phyloP scores from a whole-genome alignment of 192 early-diverging fungal genomes.

The Rhizophagus prolifer region DNA sequence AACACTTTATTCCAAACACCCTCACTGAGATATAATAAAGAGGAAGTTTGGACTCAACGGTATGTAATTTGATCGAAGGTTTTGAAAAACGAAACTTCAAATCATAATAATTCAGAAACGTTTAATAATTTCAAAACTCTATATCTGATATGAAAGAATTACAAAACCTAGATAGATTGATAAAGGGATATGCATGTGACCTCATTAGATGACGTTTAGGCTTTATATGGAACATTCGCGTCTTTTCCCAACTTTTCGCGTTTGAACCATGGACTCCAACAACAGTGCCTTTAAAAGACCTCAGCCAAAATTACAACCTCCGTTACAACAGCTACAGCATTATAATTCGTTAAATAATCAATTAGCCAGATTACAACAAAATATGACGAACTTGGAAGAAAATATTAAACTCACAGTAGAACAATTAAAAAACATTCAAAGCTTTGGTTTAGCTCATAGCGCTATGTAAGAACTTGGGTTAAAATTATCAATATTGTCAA shows the following conservation, averaged over 20 bases:
- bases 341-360: conserved; percentile 8
- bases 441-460: conserved; percentile 12
- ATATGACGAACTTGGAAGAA: conserved; percentile 9
- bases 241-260: not conserved
- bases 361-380: conserved; percentile 1
- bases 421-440: conserved; percentile 19
- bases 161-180: not conserved
- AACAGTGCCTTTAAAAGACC: not conserved
- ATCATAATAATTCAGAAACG: not conserved
- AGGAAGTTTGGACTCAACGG: not conserved
- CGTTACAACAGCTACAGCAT: not conserved
- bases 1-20: not conserved
- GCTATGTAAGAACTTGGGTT: conserved; percentile 1
- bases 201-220: too few species aligned
- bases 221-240: not conserved
- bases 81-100: not conserved
- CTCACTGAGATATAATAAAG: not conserved
- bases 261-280: not conserved
- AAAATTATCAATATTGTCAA: not conserved
- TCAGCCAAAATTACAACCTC: not conserved
- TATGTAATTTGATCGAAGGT: not conserved
- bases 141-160: not conserved
- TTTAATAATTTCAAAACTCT: not conserved
- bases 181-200: not conserved
- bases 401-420: conserved; percentile 1